Evolutionary conservation across 2,329 filamentous ascomycete genomes (phyloP).

Genomic region (Aspergillus hiratsukae): DNA sequence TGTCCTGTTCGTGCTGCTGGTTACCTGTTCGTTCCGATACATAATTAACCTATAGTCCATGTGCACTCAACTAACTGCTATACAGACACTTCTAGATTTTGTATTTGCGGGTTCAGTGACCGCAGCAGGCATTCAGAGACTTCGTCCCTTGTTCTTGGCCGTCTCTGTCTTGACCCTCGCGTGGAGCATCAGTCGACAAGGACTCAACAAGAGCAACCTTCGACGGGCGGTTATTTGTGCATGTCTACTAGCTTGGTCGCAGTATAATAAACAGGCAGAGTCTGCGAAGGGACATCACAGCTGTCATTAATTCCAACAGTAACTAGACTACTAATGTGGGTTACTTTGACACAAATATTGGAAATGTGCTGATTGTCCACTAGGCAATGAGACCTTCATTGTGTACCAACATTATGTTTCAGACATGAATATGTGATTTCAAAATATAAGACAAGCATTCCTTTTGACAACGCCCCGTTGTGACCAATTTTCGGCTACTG

Average conservation of each 20-base stretch:
- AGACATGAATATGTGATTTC: background rate
- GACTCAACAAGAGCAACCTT: constrained; percentile 11
- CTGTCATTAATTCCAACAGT: constrained; percentile 9
- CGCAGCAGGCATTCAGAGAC: constrained; percentile 8
- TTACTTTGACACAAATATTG: no score
- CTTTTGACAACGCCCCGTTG: background rate
- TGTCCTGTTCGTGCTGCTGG: constrained; percentile 14
- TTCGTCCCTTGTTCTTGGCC: constrained; percentile 10
- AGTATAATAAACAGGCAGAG: constrained; percentile 6
- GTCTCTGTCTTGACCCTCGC: constrained; percentile 12
- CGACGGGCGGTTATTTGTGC: constrained; percentile 13
- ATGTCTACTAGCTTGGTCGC: constrained; percentile 9
- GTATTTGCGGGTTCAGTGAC: constrained; percentile 16
- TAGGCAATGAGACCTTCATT: no score
- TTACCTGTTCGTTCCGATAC: constrained; percentile 5
- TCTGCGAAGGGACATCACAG: constrained; percentile 5
- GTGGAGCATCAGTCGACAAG: constrained; percentile 9
- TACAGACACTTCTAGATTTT: constrained; percentile 13
- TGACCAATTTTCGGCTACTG: no score
- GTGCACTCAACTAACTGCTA: background rate
- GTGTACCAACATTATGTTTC: background rate
- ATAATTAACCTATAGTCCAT: no score
- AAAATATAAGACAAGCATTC: background rate
- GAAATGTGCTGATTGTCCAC: no score
- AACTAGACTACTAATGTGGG: no score